A percentile compares a stretch with the other conserved stretches of the same genome.
phyloP scores from a whole-genome alignment of 2,329 filamentous ascomycete species.

The Pseudofabraea citricarpa region DNA sequence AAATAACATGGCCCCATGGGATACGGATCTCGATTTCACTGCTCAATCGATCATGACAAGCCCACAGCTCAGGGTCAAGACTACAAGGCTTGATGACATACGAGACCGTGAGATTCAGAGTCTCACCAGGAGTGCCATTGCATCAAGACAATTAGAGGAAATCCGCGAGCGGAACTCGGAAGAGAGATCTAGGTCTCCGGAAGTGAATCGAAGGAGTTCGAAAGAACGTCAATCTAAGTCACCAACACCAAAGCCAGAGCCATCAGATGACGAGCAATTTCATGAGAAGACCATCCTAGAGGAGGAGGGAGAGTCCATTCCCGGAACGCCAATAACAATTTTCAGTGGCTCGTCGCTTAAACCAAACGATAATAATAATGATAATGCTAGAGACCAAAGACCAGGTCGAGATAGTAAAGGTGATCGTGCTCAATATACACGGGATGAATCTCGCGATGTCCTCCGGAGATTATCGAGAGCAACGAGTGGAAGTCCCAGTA shows the following conservation, averaged over 20 bases:
- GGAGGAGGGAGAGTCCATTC: conserved; percentile 18
- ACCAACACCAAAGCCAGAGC: conserved; percentile 3
- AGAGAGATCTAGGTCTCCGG: conserved; percentile 15
- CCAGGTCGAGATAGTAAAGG: background rate
- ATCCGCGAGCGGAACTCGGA: conserved; percentile 18
- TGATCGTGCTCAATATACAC: background rate
- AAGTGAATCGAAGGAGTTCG: conserved; percentile 2
- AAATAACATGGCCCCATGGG: conserved; percentile 12
- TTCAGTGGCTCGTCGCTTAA: conserved; percentile 9
- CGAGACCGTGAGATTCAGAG: conserved; percentile 17
- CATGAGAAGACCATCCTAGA: conserved; percentile 18
- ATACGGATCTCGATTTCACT: conserved; percentile 25
- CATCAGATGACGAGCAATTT: conserved; percentile 5
- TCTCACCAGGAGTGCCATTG: conserved; percentile 14
- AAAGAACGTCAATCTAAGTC: conserved; percentile 3
- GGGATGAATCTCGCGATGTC: conserved; percentile 10
- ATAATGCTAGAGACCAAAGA: background rate
- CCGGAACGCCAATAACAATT: conserved; percentile 16
- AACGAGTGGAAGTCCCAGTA: conserved; percentile 10
- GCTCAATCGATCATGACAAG: conserved; percentile 19
- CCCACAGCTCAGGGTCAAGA: conserved; percentile 17
- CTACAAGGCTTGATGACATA: conserved; percentile 19
- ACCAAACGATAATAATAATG: conserved; percentile 1
- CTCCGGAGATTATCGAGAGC: conserved; percentile 12
- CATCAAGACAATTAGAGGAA: conserved; percentile 16